These are phyloP conservation scores for Penicillium maclennaniae DNA, from an alignment of 495 filamentous ascomycete genomes.

Conservation along the genomic window DNA sequence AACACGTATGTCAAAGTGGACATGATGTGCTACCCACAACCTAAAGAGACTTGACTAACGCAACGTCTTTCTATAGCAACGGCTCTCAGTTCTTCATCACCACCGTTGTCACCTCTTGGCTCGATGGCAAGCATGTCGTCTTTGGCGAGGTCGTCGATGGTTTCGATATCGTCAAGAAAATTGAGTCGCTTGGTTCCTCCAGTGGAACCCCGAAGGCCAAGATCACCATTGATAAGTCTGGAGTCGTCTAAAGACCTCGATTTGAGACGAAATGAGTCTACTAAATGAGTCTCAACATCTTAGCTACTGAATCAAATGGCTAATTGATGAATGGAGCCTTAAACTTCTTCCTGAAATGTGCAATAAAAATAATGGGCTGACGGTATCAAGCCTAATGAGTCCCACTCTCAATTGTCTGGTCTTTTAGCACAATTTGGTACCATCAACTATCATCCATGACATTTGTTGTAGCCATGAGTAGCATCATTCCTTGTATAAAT, in stretches of 20 bases:
- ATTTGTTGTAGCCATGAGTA: no score
- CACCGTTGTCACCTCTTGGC: constrained; percentile 84
- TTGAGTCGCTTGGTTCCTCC: constrained; percentile 66
- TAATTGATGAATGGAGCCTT: no score
- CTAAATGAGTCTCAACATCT: no score
- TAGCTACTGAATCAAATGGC: no score
- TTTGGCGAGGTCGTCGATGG: constrained; percentile 84
- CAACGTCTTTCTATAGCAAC: constrained; percentile 59
- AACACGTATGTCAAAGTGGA: constrained; percentile 55
- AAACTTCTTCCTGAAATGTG: no score
- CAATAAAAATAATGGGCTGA: no score
- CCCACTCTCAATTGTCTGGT: no score
- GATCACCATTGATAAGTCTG: constrained; percentile 62
- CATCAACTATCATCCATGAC: no score
- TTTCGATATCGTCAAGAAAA: constrained; percentile 65
- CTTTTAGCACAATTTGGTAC: no score
- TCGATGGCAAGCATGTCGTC: constrained; percentile 96
- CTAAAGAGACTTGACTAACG: constrained; percentile 2
- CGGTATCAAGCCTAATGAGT: no score
- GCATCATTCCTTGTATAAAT: no score
- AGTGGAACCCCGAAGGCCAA: constrained; percentile 59
- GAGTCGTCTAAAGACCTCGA: constrained; percentile 45
- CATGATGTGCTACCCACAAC: neutral
- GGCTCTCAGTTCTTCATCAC: constrained; percentile 99
- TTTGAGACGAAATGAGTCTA: neutral